Percentiles rank a stretch among this genome's conserved stretches.
These are phyloP conservation scores for Pleoardoris graminearum DNA, from an alignment of 2,329 filamentous ascomycete genomes.

Conservation along the genomic window DNA sequence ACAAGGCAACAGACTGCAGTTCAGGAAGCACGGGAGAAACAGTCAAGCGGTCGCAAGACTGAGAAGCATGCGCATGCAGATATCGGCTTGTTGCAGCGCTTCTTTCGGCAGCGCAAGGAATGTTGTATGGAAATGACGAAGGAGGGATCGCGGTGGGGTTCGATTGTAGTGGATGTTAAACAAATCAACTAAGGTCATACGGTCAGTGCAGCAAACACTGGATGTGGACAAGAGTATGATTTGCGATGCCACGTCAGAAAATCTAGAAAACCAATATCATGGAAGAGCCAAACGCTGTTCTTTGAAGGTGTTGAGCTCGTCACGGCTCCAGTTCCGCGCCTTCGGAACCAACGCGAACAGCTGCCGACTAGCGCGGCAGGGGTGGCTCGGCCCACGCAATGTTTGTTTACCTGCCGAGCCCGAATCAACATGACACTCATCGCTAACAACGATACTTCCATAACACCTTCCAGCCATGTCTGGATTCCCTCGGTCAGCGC, in stretches of 20 bases:
- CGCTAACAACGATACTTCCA: conserved; percentile 22
- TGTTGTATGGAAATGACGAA: too few species aligned
- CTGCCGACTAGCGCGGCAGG: conserved; percentile 7
- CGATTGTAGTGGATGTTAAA: background rate
- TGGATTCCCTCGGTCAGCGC: conserved; percentile 57
- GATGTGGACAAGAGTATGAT: background rate
- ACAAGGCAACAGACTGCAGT: background rate
- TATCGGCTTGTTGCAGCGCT: too few species aligned
- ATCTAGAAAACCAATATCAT: background rate
- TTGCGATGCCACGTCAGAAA: background rate
- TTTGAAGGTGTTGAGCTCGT: background rate
- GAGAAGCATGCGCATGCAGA: background rate
- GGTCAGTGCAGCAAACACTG: background rate
- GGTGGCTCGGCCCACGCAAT: conserved; percentile 2
- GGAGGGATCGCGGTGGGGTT: background rate
- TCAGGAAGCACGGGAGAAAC: background rate
- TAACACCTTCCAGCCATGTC: conserved; percentile 51
- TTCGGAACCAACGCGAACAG: background rate
- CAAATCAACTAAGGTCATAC: background rate
- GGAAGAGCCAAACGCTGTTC: background rate
- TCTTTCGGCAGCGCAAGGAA: too few species aligned
- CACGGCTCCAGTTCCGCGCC: background rate
- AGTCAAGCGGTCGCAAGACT: background rate
- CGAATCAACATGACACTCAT: conserved; percentile 24
- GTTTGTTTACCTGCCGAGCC: conserved; percentile 28